Evolutionary conservation across 306 rosid species (phyloP).

Genomic region (Oxytropis ochrocephala): DNA sequence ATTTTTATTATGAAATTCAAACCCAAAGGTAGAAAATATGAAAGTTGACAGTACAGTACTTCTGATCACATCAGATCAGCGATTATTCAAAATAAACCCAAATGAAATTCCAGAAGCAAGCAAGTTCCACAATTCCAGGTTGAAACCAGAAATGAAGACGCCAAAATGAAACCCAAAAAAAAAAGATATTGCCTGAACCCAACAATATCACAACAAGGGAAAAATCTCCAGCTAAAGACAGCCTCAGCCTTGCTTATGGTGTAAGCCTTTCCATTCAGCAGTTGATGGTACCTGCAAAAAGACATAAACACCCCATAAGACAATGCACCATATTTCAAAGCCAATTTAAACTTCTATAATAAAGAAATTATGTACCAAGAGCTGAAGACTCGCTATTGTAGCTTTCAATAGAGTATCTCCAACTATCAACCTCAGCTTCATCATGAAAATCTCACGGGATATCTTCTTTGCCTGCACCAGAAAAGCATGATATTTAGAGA

Average conservation of each 20-base stretch:
- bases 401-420: constrained; percentile 72
- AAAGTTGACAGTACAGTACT: not conserved
- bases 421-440: constrained; percentile 58
- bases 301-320: not conserved
- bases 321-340: not conserved
- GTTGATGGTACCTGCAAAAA: constrained; percentile 38
- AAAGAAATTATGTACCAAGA: constrained; percentile 34
- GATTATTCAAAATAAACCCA: not conserved
- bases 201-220: constrained; percentile 27
- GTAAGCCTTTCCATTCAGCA: not conserved
- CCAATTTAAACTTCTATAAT: not conserved
- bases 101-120: not conserved
- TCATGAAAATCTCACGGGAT: constrained; percentile 60
- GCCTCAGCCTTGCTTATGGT: constrained; percentile 16
- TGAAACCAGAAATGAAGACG: not conserved
- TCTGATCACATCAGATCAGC: not conserved
- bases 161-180: not conserved
- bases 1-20: not conserved
- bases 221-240: constrained; percentile 4
- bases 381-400: constrained; percentile 46
- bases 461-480: constrained; percentile 54
- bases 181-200: not conserved
- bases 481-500: not conserved
- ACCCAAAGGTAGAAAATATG: not conserved
- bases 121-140: not conserved